phyloP scores from a whole-genome alignment of 495 filamentous ascomycete species.

The Amniculicola lignicola region DNA sequence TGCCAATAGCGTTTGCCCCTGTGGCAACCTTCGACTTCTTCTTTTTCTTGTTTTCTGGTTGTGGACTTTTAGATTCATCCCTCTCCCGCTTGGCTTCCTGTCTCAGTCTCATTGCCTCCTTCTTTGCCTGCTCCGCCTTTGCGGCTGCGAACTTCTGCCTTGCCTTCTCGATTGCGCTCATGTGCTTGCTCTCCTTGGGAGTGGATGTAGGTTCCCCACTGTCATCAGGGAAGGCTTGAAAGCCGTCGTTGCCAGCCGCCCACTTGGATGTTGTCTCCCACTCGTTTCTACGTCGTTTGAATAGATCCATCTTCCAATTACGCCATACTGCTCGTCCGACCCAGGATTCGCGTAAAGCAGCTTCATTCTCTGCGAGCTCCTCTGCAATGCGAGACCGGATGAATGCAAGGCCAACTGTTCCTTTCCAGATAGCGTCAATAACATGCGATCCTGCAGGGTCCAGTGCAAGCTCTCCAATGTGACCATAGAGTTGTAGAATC shows the following conservation, averaged over 20 bases:
- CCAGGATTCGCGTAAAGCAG: constrained; percentile 65
- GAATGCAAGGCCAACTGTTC: constrained; percentile 61
- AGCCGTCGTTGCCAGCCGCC: constrained; percentile 43
- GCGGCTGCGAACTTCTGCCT: constrained; percentile 39
- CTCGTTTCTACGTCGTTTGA: constrained; percentile 62
- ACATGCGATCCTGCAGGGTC: constrained; percentile 74
- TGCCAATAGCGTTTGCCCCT: no score
- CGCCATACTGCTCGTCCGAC: constrained; percentile 82
- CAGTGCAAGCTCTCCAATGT: constrained; percentile 62
- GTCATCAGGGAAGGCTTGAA: constrained; percentile 37
- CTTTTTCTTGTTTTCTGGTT: no score
- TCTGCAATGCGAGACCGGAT: constrained; percentile 65
- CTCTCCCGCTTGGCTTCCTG: background rate
- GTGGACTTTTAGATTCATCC: background rate
- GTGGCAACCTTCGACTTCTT: no score
- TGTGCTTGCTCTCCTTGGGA: constrained; percentile 21
- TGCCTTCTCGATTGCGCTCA: constrained; percentile 40
- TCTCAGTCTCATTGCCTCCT: constrained; percentile 20
- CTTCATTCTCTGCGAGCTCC: constrained; percentile 60
- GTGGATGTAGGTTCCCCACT: constrained; percentile 11
- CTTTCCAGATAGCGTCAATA: constrained; percentile 71
- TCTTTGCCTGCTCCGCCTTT: constrained; percentile 38
- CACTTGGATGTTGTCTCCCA: constrained; percentile 63
- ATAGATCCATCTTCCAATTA: constrained; percentile 90
- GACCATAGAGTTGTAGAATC: constrained; percentile 56